Conservation (phyloP, 257 asterid species). For the Orobanche coerulescens region DNA sequence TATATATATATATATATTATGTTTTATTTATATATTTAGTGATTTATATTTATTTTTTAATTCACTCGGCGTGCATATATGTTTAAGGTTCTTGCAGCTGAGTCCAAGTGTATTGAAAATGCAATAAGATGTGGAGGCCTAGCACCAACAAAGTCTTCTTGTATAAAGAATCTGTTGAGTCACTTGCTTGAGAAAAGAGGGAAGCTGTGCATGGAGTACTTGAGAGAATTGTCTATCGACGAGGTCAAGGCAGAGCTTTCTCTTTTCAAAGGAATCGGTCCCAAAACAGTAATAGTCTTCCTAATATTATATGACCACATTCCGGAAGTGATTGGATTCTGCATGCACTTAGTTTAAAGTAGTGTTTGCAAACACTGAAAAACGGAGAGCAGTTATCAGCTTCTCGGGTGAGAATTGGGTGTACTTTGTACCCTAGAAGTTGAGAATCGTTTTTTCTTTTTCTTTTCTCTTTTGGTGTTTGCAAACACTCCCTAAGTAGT, state of each 20-base stretch:
- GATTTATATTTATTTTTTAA: neutral
- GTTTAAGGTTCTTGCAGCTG: slow-evolving; percentile 68
- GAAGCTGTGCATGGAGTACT: slow-evolving; percentile 71
- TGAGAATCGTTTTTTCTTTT: too few relatives aligned
- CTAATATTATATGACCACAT: neutral
- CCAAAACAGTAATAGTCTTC: slow-evolving; percentile 58
- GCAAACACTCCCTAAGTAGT: too few relatives aligned
- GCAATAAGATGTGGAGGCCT: slow-evolving; percentile 90
- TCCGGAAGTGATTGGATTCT: neutral
- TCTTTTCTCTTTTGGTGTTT: too few relatives aligned
- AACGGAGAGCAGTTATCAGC: neutral
- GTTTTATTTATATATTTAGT: neutral
- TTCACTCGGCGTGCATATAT: slow-evolving; percentile 17
- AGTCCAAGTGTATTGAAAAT: slow-evolving; percentile 53
- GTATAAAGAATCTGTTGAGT: slow-evolving; percentile 62
- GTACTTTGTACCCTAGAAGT: neutral
- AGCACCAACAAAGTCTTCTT: slow-evolving; percentile 68
- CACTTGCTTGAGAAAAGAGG: slow-evolving; percentile 54
- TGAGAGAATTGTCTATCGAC: slow-evolving; percentile 54
- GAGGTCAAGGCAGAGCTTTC: slow-evolving; percentile 79
- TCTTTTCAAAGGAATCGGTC: slow-evolving; percentile 74
- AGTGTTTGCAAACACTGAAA: neutral
- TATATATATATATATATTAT: too few relatives aligned
- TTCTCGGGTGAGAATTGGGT: neutral
- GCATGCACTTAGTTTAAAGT: neutral